Base-by-base conservation (phyloP, 164 flowering plant species). In the Macadamia tetraphylla region DNA sequence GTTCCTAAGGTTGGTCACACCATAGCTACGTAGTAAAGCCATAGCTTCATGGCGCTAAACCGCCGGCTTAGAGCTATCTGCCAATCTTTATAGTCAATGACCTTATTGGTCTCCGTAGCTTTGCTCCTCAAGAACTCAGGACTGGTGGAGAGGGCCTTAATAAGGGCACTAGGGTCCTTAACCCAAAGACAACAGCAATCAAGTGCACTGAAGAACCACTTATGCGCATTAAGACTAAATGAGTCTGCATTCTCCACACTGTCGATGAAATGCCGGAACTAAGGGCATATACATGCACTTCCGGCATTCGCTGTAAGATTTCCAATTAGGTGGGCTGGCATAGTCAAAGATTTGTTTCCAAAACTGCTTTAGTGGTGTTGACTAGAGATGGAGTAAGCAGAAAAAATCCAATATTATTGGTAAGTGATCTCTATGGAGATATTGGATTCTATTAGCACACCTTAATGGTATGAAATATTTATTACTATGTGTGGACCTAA, bases 111-210 rank as follows among this genome's bases (percentile, higher is more conserved):
- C 6, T 85, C 84, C 0, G 81, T 79, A 7, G 87, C 86, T 40
- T 82, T 83, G 81, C 85, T 88, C 35, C 64, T 76, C 55, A 90
- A 63, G 72, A 71, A 88, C 76, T 86, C 96, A 0, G 94, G 90
- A 35, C 74, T 79, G 0, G 94, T 86, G 0, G 88, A 80, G 11
- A 90, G 80, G 0, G 91, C 81, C 23, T 77, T 60, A 0, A 75
- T 71, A 1, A 90, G 73, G 1, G 83, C 74, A 8, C 31, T 62
- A 6, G 87, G 84, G 6, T 87, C 78, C 63, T 86, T 87, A 3
- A 88, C 86, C 91, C 93, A 90, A 0, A 90, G 73, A 67, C 88
- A 85, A 53, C 87, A 90, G 62, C 96, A 88, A 61, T 86, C 88
- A 48, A 86, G 62, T 14, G 9, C 1, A 1, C 7, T 46, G 9